These are phyloP conservation scores for Sclerotinia nivalis DNA, from an alignment of 2,329 filamentous ascomycete species.

Conservation along the genomic window DNA sequence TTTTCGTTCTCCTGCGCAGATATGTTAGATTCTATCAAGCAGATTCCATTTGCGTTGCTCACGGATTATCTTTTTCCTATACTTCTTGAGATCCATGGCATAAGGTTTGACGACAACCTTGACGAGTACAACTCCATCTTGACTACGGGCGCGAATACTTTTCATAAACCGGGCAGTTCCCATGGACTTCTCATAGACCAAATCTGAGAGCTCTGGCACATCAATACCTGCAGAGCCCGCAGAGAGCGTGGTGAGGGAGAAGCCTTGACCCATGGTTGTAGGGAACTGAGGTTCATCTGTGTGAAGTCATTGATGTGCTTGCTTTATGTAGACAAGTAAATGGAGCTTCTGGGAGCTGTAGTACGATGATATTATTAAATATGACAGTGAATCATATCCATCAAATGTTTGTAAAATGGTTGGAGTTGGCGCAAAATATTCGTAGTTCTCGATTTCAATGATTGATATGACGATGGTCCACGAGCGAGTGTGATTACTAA, in stretches of 20 bases:
- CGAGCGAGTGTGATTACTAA: background rate
- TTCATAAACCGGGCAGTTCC: conserved; percentile 96
- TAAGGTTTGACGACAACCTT: conserved; percentile 96
- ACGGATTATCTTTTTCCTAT: conserved; percentile 77
- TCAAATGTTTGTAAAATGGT: background rate
- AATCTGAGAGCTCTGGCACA: conserved; percentile 84
- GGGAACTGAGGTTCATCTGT: conserved; percentile 35
- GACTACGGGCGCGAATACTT: conserved; percentile 85
- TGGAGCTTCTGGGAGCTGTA: conserved; percentile 13
- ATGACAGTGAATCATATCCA: background rate
- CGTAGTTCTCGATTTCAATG: background rate
- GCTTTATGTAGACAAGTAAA: background rate
- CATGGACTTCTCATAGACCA: conserved; percentile 89
- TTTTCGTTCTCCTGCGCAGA: conserved; percentile 70
- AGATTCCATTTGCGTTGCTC: conserved; percentile 41
- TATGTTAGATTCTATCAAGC: conserved; percentile 26
- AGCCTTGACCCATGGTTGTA: conserved; percentile 84
- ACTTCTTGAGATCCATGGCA: conserved; percentile 75
- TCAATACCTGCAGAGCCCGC: conserved; percentile 93
- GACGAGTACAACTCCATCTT: conserved; percentile 87
- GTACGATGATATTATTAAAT: background rate
- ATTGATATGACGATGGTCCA: background rate
- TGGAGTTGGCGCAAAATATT: background rate
- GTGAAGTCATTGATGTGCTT: conserved; percentile 33
- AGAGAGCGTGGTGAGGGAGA: conserved; percentile 88